phyloP scores from a whole-genome alignment of 345 rosid genomes.

The Dipteronia dyeriana region DNA sequence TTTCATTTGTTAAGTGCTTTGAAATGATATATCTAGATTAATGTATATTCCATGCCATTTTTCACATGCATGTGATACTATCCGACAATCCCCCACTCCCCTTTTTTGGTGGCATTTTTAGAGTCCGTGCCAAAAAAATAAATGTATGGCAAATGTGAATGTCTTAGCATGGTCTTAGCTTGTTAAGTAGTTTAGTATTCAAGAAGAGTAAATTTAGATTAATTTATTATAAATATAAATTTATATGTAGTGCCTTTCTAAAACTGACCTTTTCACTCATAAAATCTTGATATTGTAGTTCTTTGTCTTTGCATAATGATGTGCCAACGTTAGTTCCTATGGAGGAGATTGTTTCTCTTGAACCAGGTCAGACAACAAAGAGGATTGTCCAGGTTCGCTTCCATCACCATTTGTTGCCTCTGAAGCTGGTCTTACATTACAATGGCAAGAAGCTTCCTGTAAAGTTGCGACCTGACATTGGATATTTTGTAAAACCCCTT shows the following conservation, averaged over 20 bases:
- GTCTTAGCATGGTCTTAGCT: neutral
- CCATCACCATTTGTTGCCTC: slow-evolving; percentile 89
- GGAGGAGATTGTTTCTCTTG: slow-evolving; percentile 68
- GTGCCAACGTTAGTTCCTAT: slow-evolving; percentile 64
- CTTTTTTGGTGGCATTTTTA: neutral
- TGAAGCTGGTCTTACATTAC: slow-evolving; percentile 59
- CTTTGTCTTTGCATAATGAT: slow-evolving; percentile 37
- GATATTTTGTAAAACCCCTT: slow-evolving; percentile 89
- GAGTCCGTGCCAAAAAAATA: neutral
- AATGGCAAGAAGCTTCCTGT: slow-evolving; percentile 64
- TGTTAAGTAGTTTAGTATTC: neutral
- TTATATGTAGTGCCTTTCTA: neutral
- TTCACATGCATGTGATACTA: neutral
- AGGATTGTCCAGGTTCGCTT: slow-evolving; percentile 77
- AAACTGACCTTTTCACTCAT: slow-evolving; percentile 15
- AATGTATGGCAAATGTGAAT: neutral
- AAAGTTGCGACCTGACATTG: slow-evolving; percentile 92
- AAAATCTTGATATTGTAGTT: slow-evolving; percentile 45
- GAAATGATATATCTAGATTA: neutral
- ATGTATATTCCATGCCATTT: neutral
- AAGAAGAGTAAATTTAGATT: neutral
- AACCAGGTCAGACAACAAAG: slow-evolving; percentile 57
- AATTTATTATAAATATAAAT: no score
- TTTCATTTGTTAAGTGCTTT: slow-evolving; percentile 1
- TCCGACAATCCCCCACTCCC: neutral